phyloP scores from a whole-genome alignment of 106 monocot genomes.

The Acorus gramineus region DNA sequence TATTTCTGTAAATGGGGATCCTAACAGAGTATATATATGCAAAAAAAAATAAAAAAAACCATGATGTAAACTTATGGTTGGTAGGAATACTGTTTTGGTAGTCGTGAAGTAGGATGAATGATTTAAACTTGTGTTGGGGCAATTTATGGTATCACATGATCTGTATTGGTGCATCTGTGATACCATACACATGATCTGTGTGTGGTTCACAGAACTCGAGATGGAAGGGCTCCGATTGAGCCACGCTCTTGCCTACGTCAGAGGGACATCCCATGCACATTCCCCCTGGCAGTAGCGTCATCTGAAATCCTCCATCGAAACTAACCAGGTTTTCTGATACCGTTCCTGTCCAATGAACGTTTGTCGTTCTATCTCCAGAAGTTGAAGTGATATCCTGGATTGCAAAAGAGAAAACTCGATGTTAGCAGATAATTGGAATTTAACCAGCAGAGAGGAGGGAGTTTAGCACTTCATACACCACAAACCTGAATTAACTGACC shows the following conservation, averaged over 20 bases:
- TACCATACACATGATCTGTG: too few relatives aligned
- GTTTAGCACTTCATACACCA: constrained; percentile 6
- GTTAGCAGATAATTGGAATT: background rate
- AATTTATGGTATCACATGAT: too few relatives aligned
- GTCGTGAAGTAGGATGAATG: too few relatives aligned
- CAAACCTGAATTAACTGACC: constrained; percentile 62
- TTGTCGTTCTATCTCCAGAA: constrained; percentile 27
- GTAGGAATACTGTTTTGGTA: too few relatives aligned
- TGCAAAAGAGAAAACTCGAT: background rate
- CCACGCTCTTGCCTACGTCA: constrained; percentile 58
- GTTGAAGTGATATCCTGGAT: constrained; percentile 55
- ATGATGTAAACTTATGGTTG: too few relatives aligned
- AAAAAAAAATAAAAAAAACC: too few relatives aligned
- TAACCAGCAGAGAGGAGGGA: background rate
- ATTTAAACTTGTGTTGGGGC: too few relatives aligned
- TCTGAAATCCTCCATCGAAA: constrained; percentile 76
- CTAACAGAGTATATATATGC: too few relatives aligned
- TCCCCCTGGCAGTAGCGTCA: constrained; percentile 78
- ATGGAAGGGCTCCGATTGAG: constrained; percentile 69
- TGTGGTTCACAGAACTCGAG: constrained; percentile 89
- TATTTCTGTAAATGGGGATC: too few relatives aligned
- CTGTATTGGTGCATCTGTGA: too few relatives aligned
- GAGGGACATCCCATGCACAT: constrained; percentile 90
- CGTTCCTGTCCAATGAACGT: constrained; percentile 72
- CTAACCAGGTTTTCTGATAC: constrained; percentile 44